Evolutionary conservation across 2,329 filamentous ascomycete genomes (phyloP).

Genomic region (Monilinia polystroma): DNA sequence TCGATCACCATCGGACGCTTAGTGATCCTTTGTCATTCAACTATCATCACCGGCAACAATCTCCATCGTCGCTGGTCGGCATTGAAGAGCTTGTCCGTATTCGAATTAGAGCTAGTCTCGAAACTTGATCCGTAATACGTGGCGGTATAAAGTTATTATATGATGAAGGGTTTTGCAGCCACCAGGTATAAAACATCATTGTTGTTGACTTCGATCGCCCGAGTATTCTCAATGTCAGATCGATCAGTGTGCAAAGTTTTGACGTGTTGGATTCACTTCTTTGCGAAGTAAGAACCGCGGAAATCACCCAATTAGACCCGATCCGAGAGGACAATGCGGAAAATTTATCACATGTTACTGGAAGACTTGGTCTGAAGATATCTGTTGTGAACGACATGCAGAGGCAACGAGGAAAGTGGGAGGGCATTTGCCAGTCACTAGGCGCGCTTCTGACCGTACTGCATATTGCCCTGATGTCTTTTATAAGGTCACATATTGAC

Average conservation of each 20-base stretch:
- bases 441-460: background rate
- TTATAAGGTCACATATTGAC: conserved; percentile 6
- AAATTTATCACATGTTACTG: background rate
- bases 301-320: background rate
- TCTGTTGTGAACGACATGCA: background rate
- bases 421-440: background rate
- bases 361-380: background rate
- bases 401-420: background rate
- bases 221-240: background rate
- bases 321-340: background rate
- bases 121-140: background rate
- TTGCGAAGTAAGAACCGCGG: background rate
- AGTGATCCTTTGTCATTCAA: background rate
- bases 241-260: background rate
- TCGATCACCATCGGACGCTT: background rate
- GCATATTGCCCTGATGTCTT: conserved; percentile 1
- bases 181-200: background rate
- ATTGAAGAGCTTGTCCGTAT: background rate
- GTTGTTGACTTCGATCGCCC: background rate
- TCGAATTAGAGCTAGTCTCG: background rate
- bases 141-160: background rate
- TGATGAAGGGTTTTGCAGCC: background rate
- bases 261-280: background rate
- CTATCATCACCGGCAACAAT: background rate
- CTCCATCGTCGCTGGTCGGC: background rate